These are phyloP conservation scores for Leucocoprinus leucothites DNA, from an alignment of 768 basidiomycete species.

Conservation along the genomic window DNA sequence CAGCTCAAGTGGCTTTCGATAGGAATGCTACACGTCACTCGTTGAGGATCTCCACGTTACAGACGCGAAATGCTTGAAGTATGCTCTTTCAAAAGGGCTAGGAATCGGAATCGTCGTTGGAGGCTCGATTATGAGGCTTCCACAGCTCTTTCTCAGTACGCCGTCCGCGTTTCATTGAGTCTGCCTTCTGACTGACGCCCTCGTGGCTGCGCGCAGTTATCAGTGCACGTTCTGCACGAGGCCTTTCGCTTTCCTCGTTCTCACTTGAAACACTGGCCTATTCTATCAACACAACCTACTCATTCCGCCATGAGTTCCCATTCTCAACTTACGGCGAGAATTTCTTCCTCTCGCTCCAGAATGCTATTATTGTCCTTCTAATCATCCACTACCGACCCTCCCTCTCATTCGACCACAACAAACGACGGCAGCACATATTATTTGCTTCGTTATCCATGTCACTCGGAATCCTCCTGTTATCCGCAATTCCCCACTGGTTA, in stretches of 20 bases:
- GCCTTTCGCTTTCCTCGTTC: slow-evolving; percentile 84
- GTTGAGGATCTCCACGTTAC: slow-evolving; percentile 78
- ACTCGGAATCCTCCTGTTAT: slow-evolving; percentile 32
- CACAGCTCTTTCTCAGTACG: slow-evolving; percentile 82
- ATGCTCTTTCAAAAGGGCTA: slow-evolving; percentile 85
- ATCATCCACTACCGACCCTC: slow-evolving; percentile 62
- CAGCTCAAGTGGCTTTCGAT: background rate
- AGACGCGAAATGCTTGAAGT: slow-evolving; percentile 84
- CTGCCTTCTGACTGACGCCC: background rate
- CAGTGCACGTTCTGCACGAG: slow-evolving; percentile 72
- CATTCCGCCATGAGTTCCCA: slow-evolving; percentile 81
- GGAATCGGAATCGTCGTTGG: slow-evolving; percentile 90
- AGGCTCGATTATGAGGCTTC: slow-evolving; percentile 93
- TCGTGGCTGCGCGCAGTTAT: slow-evolving; percentile 45
- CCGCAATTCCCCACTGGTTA: slow-evolving; percentile 39
- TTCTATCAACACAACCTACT: slow-evolving; percentile 85
- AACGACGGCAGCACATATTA: slow-evolving; percentile 28
- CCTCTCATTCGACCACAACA: slow-evolving; percentile 22
- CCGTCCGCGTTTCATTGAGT: slow-evolving; percentile 5
- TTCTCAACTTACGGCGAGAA: slow-evolving; percentile 99
- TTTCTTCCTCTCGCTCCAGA: slow-evolving; percentile 87
- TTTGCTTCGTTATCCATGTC: slow-evolving; percentile 20
- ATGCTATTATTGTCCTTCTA: slow-evolving; percentile 81
- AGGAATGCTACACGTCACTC: slow-evolving; percentile 90
- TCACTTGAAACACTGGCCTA: slow-evolving; percentile 90